Evolutionary conservation across 495 filamentous ascomycete genomes (phyloP).

Genomic region (Elaphomyces granulatus): DNA sequence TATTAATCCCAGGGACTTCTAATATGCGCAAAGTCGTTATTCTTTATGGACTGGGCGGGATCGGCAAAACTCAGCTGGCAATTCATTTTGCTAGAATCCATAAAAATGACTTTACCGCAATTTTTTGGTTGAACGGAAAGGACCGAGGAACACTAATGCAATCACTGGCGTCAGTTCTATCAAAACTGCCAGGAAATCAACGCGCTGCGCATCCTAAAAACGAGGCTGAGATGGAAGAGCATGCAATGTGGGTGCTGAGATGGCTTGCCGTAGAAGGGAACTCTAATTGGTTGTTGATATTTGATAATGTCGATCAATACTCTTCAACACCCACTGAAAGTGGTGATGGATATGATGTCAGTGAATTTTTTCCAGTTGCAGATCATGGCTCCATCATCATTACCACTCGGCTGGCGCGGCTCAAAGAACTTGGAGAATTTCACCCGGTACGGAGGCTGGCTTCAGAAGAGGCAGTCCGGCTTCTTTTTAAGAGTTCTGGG

Average conservation of each 20-base stretch:
- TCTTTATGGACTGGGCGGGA: conserved; percentile 27
- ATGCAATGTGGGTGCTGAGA: conserved; percentile 7
- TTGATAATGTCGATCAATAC: conserved; percentile 28
- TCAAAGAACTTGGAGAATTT: conserved; percentile 5
- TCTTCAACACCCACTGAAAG: conserved; percentile 10
- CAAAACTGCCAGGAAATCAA: conserved; percentile 9
- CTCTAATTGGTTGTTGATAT: conserved; percentile 24
- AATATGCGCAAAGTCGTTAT: conserved; percentile 16
- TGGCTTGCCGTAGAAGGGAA: conserved; percentile 20
- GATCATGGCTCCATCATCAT: conserved; percentile 28
- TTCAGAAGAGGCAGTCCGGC: conserved; percentile 8
- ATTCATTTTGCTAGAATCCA: conserved; percentile 22
- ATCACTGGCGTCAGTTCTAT: conserved; percentile 13
- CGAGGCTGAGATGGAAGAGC: conserved; percentile 9
- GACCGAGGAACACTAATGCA: conserved; percentile 9
- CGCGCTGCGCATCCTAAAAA: conserved; percentile 3
- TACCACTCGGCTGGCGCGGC: conserved; percentile 19
- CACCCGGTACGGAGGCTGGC: conserved; percentile 8
- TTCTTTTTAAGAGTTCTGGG: no score
- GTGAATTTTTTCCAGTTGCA: conserved; percentile 19
- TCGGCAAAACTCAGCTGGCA: conserved; percentile 31
- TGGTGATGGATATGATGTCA: conserved; percentile 19
- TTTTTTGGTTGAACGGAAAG: conserved; percentile 22
- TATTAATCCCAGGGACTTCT: conserved; percentile 9
- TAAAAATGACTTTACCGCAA: conserved; percentile 14